Base-by-base conservation (phyloP, 2,329 filamentous ascomycete genomes). In the Aspergillus melleus region DNA sequence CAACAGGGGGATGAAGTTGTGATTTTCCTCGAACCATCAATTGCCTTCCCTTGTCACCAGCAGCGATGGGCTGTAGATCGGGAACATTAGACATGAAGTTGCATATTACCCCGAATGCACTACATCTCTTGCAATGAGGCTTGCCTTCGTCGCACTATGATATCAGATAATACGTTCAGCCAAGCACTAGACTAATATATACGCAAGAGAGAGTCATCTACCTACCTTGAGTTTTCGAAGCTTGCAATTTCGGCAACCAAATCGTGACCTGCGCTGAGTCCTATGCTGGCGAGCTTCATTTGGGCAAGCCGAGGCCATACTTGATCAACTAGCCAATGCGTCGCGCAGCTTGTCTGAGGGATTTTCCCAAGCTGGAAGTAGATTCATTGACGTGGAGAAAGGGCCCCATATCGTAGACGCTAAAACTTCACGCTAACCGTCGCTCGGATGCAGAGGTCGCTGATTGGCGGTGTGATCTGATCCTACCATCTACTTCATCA, bases 201-300 rank as follows among this genome's bases (percentile, higher is more conserved):
- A 29, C 9, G 6, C 8, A 29, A 9, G 8, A 29, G 26, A 8
- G 24, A 44, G 22, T 11, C 42, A 9, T 29, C n/a, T 14, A 60
- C 69, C 2, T 24, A 81, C 81, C 74, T 82, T 83, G 56, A 83
- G 61, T 63, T 81, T 81, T 60, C 81, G 66, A 4, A 83, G 74
- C 66, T 83, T 83, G 70, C 81, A 84, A 64, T 83, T 83, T 11
- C 79, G 76, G 55, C 81, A 84, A 36, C 81, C 81, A 60, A 71
- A 74, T 67, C 79, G 76, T 16, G 80, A 82, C 58, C 79, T 76
- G 32, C 71, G 65, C 42, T 0, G 24, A 52, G 54, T 42, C 14
- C n/a, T 61, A 20, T 39, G 26, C 26, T 29, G 3, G 6, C 26
- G 26, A 29, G 0, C 19, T 1, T 47, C 47, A 39, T 32, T 51